Conservation (phyloP, 2,329 filamentous ascomycete genomes). For the Hypoxylon sp. region DNA sequence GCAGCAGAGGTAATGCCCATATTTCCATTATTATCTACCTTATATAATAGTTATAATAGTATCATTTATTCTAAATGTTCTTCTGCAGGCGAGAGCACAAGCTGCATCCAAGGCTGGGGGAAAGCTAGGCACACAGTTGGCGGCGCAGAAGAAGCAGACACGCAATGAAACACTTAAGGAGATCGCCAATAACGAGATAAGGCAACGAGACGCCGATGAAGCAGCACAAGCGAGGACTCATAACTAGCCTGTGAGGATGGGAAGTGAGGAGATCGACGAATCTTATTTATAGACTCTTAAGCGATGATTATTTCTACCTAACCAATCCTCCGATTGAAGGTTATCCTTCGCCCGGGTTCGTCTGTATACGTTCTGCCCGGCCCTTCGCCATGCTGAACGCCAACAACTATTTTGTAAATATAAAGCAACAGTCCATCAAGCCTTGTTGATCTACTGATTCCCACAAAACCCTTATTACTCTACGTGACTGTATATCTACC, state of each 20-base stretch:
- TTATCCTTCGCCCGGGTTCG: background rate
- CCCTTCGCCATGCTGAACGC: constrained; percentile 12
- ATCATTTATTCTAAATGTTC: constrained; percentile 19
- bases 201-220: constrained; percentile 77
- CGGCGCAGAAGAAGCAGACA: constrained; percentile 82
- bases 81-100: constrained; percentile 75
- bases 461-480: constrained; percentile 29
- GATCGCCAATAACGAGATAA: constrained; percentile 75
- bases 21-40: background rate
- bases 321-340: background rate
- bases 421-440: constrained; percentile 16
- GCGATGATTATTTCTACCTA: background rate
- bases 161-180: constrained; percentile 77
- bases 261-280: constrained; percentile 11
- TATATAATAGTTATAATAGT: background rate
- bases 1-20: constrained; percentile 82
- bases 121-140: constrained; percentile 79
- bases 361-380: constrained; percentile 11
- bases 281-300: constrained; percentile 4
- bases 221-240: constrained; percentile 70
- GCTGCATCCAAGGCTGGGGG: constrained; percentile 71
- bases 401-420: constrained; percentile 26
- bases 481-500: constrained; percentile 90
- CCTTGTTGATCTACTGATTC: constrained; percentile 11
- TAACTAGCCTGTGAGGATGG: constrained; percentile 59